Evolutionary conservation across 2,329 filamentous ascomycete species (phyloP), one percentile per base, ranked within the genome.

Genomic region (Canariomyces notabilis): DNA sequence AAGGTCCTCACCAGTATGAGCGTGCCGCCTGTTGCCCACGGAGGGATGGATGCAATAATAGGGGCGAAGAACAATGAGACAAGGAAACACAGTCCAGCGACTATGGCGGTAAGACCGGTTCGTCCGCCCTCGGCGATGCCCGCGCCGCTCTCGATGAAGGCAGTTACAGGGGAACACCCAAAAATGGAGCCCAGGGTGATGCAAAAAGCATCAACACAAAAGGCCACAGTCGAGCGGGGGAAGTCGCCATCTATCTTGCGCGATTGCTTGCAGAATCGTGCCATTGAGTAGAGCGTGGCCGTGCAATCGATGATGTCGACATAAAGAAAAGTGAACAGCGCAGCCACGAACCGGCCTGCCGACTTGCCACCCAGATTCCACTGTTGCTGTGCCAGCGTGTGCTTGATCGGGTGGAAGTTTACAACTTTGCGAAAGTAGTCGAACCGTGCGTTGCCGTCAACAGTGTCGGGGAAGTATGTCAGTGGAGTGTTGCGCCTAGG

Each of bases 281-380:
- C 85, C 85, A 89, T 89, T n/a, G 83, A 85, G 67, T 88, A 89
- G 31, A 89, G 68, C 0, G 85, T 89, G 34, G 84, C 85, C 0
- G 85, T 89, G 58, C 82, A 83, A 61, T 89, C 85, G 49, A 89
- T 82, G 55, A 89, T 86, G 57, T 89, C 85, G 41, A 89, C 85
- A 49, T 89, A 89, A 2, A 89, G 74, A 60, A 89, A 88, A 1
- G 85, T 89, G 59, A 89, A 82, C 42, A 89, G 76, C 0, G 85
- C 83, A 4, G 88, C 70, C 8, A 76, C 78, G 58, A 88, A 88
- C 53, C 87, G 79, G 0, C 74, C 73, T 5, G 73, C 74, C 26
- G 75, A 71, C 8, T 68, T 65, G 2, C 73, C 73, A 5, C 62
- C 57, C 9, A 89, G 67, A 39, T 80, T 68, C 84, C 84, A 89